Evolutionary conservation across 1,284 basidiomycete species (phyloP), one percentile per base, ranked within the genome.

Genomic region (Apiotrichum sp.): DNA sequence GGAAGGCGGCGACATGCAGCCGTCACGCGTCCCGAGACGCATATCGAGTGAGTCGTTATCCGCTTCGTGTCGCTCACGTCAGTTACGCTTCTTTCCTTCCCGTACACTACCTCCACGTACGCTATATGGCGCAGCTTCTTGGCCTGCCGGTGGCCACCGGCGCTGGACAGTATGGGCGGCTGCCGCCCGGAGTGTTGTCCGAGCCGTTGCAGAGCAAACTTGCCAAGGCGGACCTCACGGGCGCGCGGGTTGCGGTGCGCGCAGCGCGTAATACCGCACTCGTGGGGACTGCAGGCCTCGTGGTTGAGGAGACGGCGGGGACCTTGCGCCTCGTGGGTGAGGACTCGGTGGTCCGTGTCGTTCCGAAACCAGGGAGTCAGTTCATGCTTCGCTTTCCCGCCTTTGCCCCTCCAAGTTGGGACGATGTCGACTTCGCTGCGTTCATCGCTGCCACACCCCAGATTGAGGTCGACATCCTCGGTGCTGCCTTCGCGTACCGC

Each of bases 221-320:
- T 9, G 63, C 75, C 47, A 80, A 80, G 64, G 76, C 78, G 2
- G 78, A 79, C 57, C 74, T 79, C 35, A 77, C 77, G 6, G 79
- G 79, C 10, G 67, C 71, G n/a, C 35, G 62, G 1, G 55, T 80
- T 6, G 43, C 40, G 6, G 58, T 74, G 39, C 35, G 55, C 9
- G 62, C 67, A 8, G 56, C 68, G 2, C 58, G 61, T 50, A 77
- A 77, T 55, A 61, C 67, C 3, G 67, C 68, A 1, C 63, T 79
- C 14, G 58, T 69, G 29, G 72, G 70, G 0, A 22, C 74, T 2
- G 13, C 48, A 16, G 79, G 79, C 6, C 72, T 79, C 29, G 71
- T 79, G 1, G 67, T 79, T 6, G 76, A 79, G 64, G 79, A 80
- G 62, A 79, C 78, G 9, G 73, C 73, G 11, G 67, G 69, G 14